Evolutionary conservation across 148 eudicot genomes (phyloP).

Genomic region (Fagopyrum tataricum): DNA sequence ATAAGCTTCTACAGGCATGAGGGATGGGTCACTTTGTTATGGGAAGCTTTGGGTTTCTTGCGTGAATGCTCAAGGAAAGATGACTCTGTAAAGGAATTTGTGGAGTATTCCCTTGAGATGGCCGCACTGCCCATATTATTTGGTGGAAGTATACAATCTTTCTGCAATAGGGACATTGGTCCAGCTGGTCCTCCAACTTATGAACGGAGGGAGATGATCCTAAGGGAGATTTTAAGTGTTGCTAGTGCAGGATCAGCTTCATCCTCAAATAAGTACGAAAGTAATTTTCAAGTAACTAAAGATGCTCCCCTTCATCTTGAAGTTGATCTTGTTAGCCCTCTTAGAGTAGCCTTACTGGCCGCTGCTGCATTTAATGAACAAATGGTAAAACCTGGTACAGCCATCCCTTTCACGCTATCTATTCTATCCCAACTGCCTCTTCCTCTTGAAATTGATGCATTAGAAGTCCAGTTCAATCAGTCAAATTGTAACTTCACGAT

Average conservation of each 20-base stretch:
- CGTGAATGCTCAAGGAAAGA: slow-evolving; percentile 78
- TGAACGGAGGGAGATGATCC: slow-evolving; percentile 62
- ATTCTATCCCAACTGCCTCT: slow-evolving; percentile 78
- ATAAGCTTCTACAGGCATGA: slow-evolving; percentile 74
- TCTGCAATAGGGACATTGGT: slow-evolving; percentile 52
- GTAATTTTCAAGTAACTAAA: slow-evolving; percentile 29
- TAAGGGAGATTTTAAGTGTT: slow-evolving; percentile 60
- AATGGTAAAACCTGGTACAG: slow-evolving; percentile 69
- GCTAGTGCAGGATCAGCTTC: slow-evolving; percentile 45
- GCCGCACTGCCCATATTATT: slow-evolving; percentile 76
- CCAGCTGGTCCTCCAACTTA: slow-evolving; percentile 84
- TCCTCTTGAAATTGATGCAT: slow-evolving; percentile 65
- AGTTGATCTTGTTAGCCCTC: slow-evolving; percentile 95
- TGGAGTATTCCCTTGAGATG: slow-evolving; percentile 93
- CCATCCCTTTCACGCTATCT: slow-evolving; percentile 54
- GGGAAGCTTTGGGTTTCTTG: slow-evolving; percentile 89
- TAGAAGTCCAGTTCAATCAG: slow-evolving; percentile 94
- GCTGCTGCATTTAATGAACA: slow-evolving; percentile 95
- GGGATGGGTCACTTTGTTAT: slow-evolving; percentile 80
- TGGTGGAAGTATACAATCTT: slow-evolving; percentile 24
- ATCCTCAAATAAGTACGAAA: slow-evolving; percentile 24
- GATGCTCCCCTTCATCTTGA: slow-evolving; percentile 75
- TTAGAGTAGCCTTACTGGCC: slow-evolving; percentile 77
- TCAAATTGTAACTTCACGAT: slow-evolving; percentile 69
- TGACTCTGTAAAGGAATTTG: slow-evolving; percentile 67